Percentiles rank a stretch among this genome's conserved stretches.
These are phyloP conservation scores for Phytopythium ostracodes DNA, from an alignment of 352 stramenopile genomes.

Conservation along the genomic window DNA sequence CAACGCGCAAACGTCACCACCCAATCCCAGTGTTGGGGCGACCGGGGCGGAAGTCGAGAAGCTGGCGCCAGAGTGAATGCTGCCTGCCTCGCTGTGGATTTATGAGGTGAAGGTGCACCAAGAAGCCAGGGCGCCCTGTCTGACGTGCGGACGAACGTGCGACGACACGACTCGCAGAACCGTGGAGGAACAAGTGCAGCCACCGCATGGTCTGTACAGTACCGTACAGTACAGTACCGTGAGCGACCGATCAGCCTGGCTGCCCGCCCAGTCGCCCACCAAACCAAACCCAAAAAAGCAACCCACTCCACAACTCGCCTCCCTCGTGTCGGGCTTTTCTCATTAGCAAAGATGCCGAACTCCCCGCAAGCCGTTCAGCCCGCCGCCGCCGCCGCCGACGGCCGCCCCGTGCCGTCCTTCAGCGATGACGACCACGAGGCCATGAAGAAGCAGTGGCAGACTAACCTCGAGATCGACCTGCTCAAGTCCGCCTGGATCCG, in stretches of 20 bases:
- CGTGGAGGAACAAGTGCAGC: conserved; percentile 3
- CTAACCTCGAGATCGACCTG: conserved; percentile 59
- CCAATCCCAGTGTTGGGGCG: not conserved
- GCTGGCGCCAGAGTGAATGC: not conserved
- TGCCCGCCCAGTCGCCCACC: conserved; percentile 3
- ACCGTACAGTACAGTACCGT: conserved; percentile 1
- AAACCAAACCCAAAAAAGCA: not conserved
- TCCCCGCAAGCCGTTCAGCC: conserved; percentile 5
- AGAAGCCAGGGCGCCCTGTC: conserved; percentile 6
- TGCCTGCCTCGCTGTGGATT: not conserved
- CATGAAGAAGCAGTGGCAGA: conserved; percentile 51
- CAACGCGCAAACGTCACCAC: not conserved
- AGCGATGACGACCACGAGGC: conserved; percentile 5
- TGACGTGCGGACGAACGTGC: conserved; percentile 10
- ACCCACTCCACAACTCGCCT: not conserved
- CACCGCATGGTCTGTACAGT: not conserved
- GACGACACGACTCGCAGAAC: conserved; percentile 1
- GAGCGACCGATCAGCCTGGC: conserved; percentile 3
- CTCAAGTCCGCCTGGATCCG: conserved; percentile 61
- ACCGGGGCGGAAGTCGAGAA: not conserved
- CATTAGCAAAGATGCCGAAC: conserved; percentile 9
- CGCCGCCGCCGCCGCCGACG: conserved; percentile 3
- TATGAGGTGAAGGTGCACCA: conserved; percentile 1
- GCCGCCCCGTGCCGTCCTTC: not conserved
- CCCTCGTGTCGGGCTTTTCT: not conserved